Percentiles rank a stretch among this genome's conserved stretches.
These are phyloP conservation scores for Zygoascus meyerae DNA, from an alignment of 1,139 yeast species.

Conservation along the genomic window DNA sequence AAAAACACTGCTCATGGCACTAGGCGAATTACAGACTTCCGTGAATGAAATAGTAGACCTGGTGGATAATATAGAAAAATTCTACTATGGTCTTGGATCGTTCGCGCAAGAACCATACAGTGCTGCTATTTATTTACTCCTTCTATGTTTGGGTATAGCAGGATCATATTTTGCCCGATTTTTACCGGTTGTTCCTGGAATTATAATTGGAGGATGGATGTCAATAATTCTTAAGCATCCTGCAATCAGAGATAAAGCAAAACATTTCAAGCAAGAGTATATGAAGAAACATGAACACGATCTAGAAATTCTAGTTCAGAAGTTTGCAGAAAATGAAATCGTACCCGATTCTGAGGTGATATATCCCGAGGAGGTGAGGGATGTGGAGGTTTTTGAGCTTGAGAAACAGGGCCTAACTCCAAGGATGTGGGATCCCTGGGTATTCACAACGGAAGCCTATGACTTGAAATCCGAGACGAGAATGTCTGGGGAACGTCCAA, in stretches of 20 bases:
- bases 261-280: constrained; percentile 20
- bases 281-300: constrained; percentile 21
- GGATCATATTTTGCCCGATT: constrained; percentile 53
- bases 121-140: constrained; percentile 46
- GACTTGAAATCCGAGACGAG: constrained; percentile 48
- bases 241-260: constrained; percentile 33
- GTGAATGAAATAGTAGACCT: constrained; percentile 51
- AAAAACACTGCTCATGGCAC: constrained; percentile 39
- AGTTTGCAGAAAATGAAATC: constrained; percentile 45
- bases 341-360: constrained; percentile 42
- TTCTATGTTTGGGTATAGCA: constrained; percentile 40
- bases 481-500: constrained; percentile 56
- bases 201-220: constrained; percentile 55
- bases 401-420: constrained; percentile 61
- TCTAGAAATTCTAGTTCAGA: constrained; percentile 25
- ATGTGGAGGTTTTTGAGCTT: constrained; percentile 70
- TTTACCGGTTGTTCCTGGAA: constrained; percentile 61
- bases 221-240: constrained; percentile 52
- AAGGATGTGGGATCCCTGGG: constrained; percentile 53
- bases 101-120: constrained; percentile 67
- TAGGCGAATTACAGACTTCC: constrained; percentile 59
- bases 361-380: constrained; percentile 52
- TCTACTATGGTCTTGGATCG: constrained; percentile 60
- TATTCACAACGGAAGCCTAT: constrained; percentile 47
- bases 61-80: constrained; percentile 49